Evolutionary conservation across 768 basidiomycete species (phyloP).

Genomic region (Rubroboletus pulcherrimus): DNA sequence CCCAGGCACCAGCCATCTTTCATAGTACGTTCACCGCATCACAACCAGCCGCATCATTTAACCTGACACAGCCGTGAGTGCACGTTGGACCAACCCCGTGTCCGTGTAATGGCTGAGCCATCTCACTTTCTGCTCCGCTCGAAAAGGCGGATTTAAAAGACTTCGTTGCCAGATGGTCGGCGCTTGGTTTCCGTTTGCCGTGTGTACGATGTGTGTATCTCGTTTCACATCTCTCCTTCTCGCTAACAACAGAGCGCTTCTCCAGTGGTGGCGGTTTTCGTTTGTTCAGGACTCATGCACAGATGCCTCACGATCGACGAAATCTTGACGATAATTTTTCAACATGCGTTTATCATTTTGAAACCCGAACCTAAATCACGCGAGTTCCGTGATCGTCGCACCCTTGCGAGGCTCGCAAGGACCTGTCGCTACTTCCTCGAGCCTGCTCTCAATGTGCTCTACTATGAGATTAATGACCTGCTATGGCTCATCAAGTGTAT

Average conservation of each 20-base stretch:
- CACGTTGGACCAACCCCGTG: background rate
- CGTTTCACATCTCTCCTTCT: background rate
- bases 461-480: conserved; percentile 30
- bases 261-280: conserved; percentile 15
- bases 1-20: conserved; percentile 20
- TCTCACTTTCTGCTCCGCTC: conserved; percentile 20
- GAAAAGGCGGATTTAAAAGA: conserved; percentile 14
- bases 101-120: background rate
- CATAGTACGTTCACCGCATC: background rate
- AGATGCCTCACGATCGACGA: conserved; percentile 33
- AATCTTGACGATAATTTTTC: conserved; percentile 32
- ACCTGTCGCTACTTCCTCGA: conserved; percentile 30
- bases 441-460: conserved; percentile 31
- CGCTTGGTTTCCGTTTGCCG: conserved; percentile 14
- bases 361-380: conserved; percentile 28
- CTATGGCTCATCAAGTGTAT: conserved; percentile 31
- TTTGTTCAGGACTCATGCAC: conserved; percentile 28
- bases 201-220: conserved; percentile 25
- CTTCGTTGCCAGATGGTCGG: background rate
- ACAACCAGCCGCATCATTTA: conserved; percentile 20
- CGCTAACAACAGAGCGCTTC: background rate
- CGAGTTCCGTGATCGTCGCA: conserved; percentile 28
- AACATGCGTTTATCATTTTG: conserved; percentile 26
- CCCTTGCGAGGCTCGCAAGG: conserved; percentile 32
- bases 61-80: conserved; percentile 14